A percentile compares a stretch with the other conserved stretches of the same genome.
Conservation (phyloP, 139 green algal genomes). For the Coccomyxa sp. region DNA sequence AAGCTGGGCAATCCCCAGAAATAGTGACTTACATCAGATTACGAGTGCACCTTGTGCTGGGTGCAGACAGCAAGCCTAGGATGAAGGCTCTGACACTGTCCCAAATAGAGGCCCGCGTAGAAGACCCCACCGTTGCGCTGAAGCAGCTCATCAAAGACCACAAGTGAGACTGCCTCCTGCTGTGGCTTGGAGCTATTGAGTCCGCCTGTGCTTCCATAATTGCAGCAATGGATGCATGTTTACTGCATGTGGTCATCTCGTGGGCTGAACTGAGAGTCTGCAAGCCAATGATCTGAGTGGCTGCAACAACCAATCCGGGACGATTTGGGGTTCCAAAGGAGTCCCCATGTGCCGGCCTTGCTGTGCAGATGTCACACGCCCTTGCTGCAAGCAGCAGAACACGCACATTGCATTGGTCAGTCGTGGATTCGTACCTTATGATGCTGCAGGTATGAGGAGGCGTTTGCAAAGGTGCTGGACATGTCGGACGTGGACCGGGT, state of each 20-base stretch:
- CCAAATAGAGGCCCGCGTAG: background rate
- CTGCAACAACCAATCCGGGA: too few relatives aligned
- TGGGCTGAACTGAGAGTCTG: too few relatives aligned
- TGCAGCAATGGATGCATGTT: background rate
- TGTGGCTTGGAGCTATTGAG: background rate
- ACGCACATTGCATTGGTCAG: background rate
- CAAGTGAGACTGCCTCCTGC: background rate
- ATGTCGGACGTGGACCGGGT: slow-evolving; percentile 57
- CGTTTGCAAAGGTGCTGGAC: slow-evolving; percentile 48
- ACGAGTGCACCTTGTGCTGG: background rate
- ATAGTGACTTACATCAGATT: too few relatives aligned
- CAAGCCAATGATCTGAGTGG: too few relatives aligned
- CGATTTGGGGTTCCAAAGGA: too few relatives aligned
- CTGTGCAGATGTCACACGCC: too few relatives aligned
- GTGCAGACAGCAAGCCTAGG: background rate
- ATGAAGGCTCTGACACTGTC: background rate
- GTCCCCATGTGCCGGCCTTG: too few relatives aligned
- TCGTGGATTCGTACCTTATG: background rate
- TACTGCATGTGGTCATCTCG: too few relatives aligned
- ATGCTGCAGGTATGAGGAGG: slow-evolving; percentile 38
- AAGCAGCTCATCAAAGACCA: background rate
- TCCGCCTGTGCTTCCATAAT: background rate
- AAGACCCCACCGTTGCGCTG: background rate
- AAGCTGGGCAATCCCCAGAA: too few relatives aligned
- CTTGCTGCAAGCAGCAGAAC: background rate